These are phyloP conservation scores for Delonix regia DNA, from an alignment of 306 rosid genomes.

Conservation along the genomic window DNA sequence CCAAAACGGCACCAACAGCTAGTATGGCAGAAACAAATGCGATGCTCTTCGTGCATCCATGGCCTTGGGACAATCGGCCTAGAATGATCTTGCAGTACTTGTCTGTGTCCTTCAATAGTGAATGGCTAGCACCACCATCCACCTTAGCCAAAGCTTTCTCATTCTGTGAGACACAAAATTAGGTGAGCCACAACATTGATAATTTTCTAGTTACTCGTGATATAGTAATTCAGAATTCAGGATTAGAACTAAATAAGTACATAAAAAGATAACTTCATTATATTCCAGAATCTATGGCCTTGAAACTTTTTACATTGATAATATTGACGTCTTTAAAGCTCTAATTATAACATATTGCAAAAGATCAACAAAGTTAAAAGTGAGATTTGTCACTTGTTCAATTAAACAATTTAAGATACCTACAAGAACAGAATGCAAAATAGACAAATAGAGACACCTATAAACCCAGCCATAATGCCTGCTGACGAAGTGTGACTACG, in stretches of 20 bases:
- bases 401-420: neutral
- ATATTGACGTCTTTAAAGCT: neutral
- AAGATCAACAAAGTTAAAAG: neutral
- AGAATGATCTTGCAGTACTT: slow-evolving; percentile 43
- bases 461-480: neutral
- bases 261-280: neutral
- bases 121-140: slow-evolving; percentile 36
- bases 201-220: neutral
- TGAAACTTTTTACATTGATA: neutral
- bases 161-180: slow-evolving; percentile 39
- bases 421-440: neutral
- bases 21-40: slow-evolving; percentile 38
- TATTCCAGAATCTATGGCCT: neutral
- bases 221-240: slow-evolving; percentile 7
- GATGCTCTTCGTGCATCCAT: slow-evolving; percentile 51
- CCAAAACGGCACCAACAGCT: slow-evolving; percentile 42
- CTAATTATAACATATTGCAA: neutral
- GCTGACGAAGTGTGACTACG: neutral
- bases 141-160: slow-evolving; percentile 36
- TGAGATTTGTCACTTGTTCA: neutral
- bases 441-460: slow-evolving; percentile 10
- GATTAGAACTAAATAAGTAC: neutral
- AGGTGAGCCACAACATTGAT: neutral
- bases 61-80: slow-evolving; percentile 43
- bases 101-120: slow-evolving; percentile 49